Evolutionary conservation across 306 rosid species (phyloP), one percentile per base, ranked within the genome.

Genomic region (Glycine latifolia): DNA sequence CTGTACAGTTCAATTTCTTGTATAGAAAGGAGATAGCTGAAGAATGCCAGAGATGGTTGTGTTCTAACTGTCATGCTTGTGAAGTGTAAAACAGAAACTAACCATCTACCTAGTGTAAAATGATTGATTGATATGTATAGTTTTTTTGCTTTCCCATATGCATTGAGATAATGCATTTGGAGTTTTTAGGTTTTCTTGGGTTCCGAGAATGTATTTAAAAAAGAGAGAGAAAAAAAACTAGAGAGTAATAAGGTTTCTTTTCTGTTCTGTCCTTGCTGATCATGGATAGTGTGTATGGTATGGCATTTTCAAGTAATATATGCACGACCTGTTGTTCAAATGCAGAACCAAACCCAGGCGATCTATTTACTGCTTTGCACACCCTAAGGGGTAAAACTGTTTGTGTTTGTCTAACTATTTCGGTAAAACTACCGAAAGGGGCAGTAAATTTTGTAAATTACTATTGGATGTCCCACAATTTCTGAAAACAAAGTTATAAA

Each of bases 1-100:
- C 41, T 82, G 89, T 79, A 82, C 84, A 82, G 86, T 35, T 54
- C 70, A 35, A 69, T 61, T 71, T 69, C 72, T 69, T 82, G 85
- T 88, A 76, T 67, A 79, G 75, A 74, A 43, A 66, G 79, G 83
- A 79, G 77, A 66, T 73, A 76, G 76, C 43, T 60, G 66, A 76
- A 70, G 84, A 80, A 86, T 47, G 65, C 39, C 71, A 53, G 52
- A 63, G 73, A 62, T 68, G 61, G 61, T 73, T 71, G 41, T 72
- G 76, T 65, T 44, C 46, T 59, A 26, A 62, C 35, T 26, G 47
- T 55, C 82, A 35, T 31, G 48, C 60, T 3, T 37, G 49, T 35
- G 6, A 65, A 37, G 55, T 74, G 50, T 76, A 72, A 44, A 80
- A 79, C 63, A 65, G 74, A 76, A 61, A 39, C 53, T 39, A 71